A percentile compares a stretch with the other conserved stretches of the same genome.
These are phyloP conservation scores for Tricholomella constricta DNA, from an alignment of 768 basidiomycete species.

Conservation along the genomic window DNA sequence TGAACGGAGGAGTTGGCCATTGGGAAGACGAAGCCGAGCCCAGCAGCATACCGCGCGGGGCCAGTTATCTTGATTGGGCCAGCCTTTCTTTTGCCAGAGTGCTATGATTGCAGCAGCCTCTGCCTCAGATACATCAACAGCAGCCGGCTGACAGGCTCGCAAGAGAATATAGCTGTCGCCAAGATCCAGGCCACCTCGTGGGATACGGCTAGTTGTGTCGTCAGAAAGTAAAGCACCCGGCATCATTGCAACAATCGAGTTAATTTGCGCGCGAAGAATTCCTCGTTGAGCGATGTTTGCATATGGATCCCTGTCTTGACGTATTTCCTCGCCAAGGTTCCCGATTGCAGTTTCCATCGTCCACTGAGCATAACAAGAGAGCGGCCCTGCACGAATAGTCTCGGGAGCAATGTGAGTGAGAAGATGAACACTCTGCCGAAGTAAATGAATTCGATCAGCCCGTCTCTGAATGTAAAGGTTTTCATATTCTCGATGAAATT, in stretches of 20 bases:
- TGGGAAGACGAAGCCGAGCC: constrained; percentile 24
- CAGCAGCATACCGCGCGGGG: constrained; percentile 13
- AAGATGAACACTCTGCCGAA: constrained; percentile 7
- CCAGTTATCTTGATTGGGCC: constrained; percentile 18
- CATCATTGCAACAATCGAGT: constrained; percentile 23
- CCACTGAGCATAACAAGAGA: constrained; percentile 11
- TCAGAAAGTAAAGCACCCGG: background rate
- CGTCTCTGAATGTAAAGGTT: constrained; percentile 4
- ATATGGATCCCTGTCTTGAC: constrained; percentile 15
- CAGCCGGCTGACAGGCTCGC: constrained; percentile 1
- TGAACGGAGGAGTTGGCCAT: constrained; percentile 24
- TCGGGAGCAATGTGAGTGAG: constrained; percentile 8
- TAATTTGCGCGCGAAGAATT: constrained; percentile 22
- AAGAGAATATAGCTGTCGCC: constrained; percentile 20
- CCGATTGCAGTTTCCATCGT: constrained; percentile 15
- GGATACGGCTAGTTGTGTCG: background rate
- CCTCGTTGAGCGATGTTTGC: constrained; percentile 13
- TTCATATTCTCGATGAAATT: constrained; percentile 6
- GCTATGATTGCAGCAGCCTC: constrained; percentile 4
- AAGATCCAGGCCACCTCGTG: constrained; percentile 3
- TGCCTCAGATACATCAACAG: constrained; percentile 17
- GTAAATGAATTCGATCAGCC: constrained; percentile 10
- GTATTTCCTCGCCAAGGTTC: constrained; percentile 14
- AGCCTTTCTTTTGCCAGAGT: background rate
- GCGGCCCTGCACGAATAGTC: background rate